Conservation (phyloP, 495 filamentous ascomycete species). For the Pyronema omphalodes region DNA sequence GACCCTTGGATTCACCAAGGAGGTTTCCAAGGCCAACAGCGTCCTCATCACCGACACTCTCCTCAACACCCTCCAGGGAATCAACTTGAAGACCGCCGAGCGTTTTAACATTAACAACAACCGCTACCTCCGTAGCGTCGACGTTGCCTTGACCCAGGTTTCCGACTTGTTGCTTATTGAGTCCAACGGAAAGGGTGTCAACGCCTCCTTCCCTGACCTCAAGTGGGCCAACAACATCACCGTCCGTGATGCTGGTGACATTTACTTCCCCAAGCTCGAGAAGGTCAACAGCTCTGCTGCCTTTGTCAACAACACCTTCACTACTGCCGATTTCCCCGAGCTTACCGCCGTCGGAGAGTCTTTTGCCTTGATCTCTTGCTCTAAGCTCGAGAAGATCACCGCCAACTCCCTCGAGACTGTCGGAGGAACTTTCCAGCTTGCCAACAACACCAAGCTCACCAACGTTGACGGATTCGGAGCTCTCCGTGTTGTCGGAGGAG, state of each 20-base stretch:
- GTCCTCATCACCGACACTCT: constrained; percentile 70
- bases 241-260: constrained; percentile 59
- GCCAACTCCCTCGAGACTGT: constrained; percentile 48
- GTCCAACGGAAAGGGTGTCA: constrained; percentile 38
- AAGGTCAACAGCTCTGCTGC: constrained; percentile 61
- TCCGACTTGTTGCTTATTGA: constrained; percentile 43
- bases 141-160: constrained; percentile 52
- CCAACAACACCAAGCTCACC: constrained; percentile 63
- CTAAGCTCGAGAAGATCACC: constrained; percentile 53
- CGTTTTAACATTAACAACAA: constrained; percentile 70
- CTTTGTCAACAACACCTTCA: constrained; percentile 65
- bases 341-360: constrained; percentile 56
- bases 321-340: constrained; percentile 51
- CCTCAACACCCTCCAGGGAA: constrained; percentile 52
- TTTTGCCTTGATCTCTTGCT: constrained; percentile 65
- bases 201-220: constrained; percentile 55
- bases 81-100: constrained; percentile 47
- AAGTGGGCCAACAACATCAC: constrained; percentile 65
- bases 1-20: constrained; percentile 41
- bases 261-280: constrained; percentile 59
- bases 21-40: constrained; percentile 40
- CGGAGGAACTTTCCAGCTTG: constrained; percentile 60
- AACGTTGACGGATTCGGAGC: constrained; percentile 44
- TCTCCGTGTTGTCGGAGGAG: constrained; percentile 56
- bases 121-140: constrained; percentile 45